Base-by-base conservation (phyloP, 352 stramenopile genomes). In the Phytopythium helicoides region DNA sequence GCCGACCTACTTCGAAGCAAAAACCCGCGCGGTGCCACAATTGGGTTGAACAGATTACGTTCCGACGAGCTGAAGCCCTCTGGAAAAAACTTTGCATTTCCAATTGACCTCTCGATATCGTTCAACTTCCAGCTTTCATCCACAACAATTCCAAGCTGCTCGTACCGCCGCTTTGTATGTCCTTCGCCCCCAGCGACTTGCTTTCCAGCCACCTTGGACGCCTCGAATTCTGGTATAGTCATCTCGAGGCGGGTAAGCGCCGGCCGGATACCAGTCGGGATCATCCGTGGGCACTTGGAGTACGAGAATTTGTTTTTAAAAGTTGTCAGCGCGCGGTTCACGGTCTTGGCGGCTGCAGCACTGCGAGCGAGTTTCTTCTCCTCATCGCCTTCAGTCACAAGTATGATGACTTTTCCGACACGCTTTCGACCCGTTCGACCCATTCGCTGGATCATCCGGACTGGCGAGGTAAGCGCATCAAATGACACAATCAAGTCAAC, bases 341-440 rank as follows among this genome's bases (percentile, higher is more conserved):
- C 81, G 1, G 82, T 89, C 58, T 92, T 94, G 6, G 85, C 83
- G 8, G 82, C 76, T 16, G 83, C 73, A 5, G 88, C 79, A 58
- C 83, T 94, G 5, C 78, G 68, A 8, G 82, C 71, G 12, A 95
- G 64, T 26, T 97, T 96, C 61, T 95, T 89, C 44, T 96, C 75
- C 64, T 97, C 89, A 42, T 94, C 80, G 2, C 89, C 90, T 60
- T 96, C 79, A 3, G 87, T 96, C 10, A 97, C 81, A 1, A 98
- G 44, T 12, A 97, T 89, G 18, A 97, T 69, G 23, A 95, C 84
- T 50, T 68, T 77, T 12, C 97, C 97, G 28, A 97, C 81, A 21
- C 97, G 88, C 63, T 98, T 98, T 34, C 97, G 81, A 1, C 97
- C 97, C 18, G 97, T 99, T 56, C 97, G 78, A 1, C 97, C 97